These are phyloP conservation scores for Solanum chacoense DNA, from an alignment of 305 asterid genomes.

Conservation along the genomic window DNA sequence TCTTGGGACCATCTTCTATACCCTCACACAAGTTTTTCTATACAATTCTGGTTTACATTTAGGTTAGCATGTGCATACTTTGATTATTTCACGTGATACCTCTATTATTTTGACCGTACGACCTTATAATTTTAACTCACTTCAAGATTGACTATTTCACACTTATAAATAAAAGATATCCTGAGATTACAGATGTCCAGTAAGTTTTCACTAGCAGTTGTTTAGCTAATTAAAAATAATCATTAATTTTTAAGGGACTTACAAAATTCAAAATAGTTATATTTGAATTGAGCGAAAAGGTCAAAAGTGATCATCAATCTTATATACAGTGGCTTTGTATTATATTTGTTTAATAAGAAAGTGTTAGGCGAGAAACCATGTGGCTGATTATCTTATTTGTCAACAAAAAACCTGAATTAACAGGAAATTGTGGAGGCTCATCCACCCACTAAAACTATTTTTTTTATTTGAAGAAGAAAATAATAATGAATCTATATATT, in stretches of 20 bases:
- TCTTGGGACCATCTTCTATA: neutral
- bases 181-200: neutral
- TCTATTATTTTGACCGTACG: neutral
- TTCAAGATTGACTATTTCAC: neutral
- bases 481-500: too few species aligned
- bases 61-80: neutral
- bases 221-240: neutral
- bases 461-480: neutral
- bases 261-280: neutral
- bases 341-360: neutral
- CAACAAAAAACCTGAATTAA: constrained; percentile 15
- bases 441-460: neutral
- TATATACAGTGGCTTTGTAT: neutral
- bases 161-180: neutral
- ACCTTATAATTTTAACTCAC: neutral
- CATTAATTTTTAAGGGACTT: too few species aligned
- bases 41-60: neutral
- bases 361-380: neutral
- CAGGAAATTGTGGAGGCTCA: neutral
- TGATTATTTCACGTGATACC: neutral
- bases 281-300: neutral
- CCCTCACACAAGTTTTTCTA: neutral
- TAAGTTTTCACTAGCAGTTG: neutral
- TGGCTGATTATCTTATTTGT: neutral
- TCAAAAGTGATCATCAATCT: neutral